A percentile compares a stretch with the other conserved stretches of the same genome.
phyloP scores from a whole-genome alignment of 768 basidiomycete species.

The Mycena venus region DNA sequence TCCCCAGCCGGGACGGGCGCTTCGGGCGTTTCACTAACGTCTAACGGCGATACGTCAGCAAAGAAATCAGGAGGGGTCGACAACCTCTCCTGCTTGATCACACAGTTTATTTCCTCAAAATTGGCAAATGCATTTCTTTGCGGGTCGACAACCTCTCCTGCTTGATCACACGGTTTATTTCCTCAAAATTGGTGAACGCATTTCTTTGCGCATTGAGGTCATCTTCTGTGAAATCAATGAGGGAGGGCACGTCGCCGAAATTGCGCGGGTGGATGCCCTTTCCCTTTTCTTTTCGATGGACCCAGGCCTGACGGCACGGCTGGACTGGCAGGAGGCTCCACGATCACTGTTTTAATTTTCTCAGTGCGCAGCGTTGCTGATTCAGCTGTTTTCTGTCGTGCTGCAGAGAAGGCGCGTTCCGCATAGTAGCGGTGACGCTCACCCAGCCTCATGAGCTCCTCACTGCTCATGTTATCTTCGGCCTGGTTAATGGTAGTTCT shows the following conservation, averaged over 20 bases:
- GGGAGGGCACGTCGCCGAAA: neutral
- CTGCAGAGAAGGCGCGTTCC: neutral
- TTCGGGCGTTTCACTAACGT: neutral
- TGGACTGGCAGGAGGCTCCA: neutral
- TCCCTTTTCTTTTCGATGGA: neutral
- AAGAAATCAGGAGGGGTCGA: neutral
- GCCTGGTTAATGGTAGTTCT: neutral
- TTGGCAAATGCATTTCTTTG: too few relatives aligned
- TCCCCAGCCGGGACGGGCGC: neutral
- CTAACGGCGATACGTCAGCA: neutral
- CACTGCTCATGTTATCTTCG: neutral
- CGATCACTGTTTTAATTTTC: neutral
- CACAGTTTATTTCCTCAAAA: neutral
- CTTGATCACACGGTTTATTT: neutral
- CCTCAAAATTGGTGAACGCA: neutral
- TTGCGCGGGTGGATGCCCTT: neutral
- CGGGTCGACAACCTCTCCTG: too few relatives aligned
- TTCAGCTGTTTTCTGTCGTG: neutral
- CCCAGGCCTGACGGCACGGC: neutral
- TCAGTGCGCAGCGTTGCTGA: too few relatives aligned
- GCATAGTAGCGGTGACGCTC: neutral
- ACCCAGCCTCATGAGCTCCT: neutral
- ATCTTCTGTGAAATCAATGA: neutral
- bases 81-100: neutral
- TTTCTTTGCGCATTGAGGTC: neutral